Conservation (phyloP, 2,329 filamentous ascomycete genomes). For the Meredithiella fracta region DNA sequence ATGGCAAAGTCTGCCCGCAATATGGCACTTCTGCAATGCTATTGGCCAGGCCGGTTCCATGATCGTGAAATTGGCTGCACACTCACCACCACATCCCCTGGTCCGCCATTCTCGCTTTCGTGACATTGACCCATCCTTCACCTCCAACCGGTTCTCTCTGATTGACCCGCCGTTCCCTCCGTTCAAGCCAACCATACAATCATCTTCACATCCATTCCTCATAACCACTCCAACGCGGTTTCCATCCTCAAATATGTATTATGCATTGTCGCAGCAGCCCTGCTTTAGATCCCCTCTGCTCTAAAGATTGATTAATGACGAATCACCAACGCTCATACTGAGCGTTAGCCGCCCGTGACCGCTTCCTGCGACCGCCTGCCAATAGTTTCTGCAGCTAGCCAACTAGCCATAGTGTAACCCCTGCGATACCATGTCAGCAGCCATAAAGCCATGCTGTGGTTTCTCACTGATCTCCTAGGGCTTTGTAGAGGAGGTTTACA, state of each 20-base stretch:
- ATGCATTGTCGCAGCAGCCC: neutral
- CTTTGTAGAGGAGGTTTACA: neutral
- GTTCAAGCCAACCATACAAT: neutral
- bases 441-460: neutral
- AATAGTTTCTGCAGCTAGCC: neutral
- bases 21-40: neutral
- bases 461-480: neutral
- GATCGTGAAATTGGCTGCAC: neutral
- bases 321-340: neutral
- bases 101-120: neutral
- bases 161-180: neutral
- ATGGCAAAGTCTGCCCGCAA: neutral
- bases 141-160: neutral
- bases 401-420: neutral
- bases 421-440: neutral
- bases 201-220: no score
- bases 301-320: neutral
- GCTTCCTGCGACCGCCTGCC: constrained; percentile 5
- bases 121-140: constrained; percentile 1
- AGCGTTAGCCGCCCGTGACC: constrained; percentile 10
- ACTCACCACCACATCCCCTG: neutral
- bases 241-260: neutral
- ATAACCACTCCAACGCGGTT: no score
- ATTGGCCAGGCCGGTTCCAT: neutral
- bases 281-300: neutral